Evolutionary conservation across 306 rosid species (phyloP), one percentile per base, ranked within the genome.

Genomic region (Lupinus albus): DNA sequence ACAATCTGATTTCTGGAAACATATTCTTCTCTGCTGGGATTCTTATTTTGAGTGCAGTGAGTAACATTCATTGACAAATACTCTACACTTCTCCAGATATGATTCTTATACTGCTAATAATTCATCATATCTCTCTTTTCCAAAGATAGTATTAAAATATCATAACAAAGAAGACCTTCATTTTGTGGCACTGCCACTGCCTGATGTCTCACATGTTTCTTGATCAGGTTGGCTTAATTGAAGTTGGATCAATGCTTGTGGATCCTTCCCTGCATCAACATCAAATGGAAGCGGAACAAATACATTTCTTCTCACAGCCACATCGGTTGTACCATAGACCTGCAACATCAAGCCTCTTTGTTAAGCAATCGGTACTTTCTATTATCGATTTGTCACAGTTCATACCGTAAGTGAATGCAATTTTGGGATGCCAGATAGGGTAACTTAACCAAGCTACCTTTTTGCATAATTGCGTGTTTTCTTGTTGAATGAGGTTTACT

Each of bases 161-260:
- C 44, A 36, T 11, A 36, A 16, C 48, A 38, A 39, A 14, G 45
- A 76, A 54, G 56, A 44, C 20, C 35, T n/a, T 73, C 64, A 73
- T 62, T 74, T 79, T 13, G 67, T 69, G 63, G 68, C 76, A 33
- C 38, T 33, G 38, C 38, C 8, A 58, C 67, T 79, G 41, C 45
- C 74, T 13, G 82, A 73, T 38, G 78, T 79, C 56, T 60, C 79
- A 51, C 75, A 84, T 3, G 28, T 52, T 42, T 84, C 84, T 67
- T 67, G 83, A 51, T 82, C 83, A 13, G 79, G 82, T 51, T 66
- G 84, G 73, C 78, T 65, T 71, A 80, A 79, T 57, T 84, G 93
- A 68, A 88, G 91, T 28, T 67, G 85, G 67, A 80, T 16, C 10
- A 79, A 79, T 38, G 71, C 67, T 67, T 73, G 82, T 56, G 82